These are phyloP conservation scores for Fusarium redolens DNA, from an alignment of 2,329 filamentous ascomycete species.

Conservation along the genomic window DNA sequence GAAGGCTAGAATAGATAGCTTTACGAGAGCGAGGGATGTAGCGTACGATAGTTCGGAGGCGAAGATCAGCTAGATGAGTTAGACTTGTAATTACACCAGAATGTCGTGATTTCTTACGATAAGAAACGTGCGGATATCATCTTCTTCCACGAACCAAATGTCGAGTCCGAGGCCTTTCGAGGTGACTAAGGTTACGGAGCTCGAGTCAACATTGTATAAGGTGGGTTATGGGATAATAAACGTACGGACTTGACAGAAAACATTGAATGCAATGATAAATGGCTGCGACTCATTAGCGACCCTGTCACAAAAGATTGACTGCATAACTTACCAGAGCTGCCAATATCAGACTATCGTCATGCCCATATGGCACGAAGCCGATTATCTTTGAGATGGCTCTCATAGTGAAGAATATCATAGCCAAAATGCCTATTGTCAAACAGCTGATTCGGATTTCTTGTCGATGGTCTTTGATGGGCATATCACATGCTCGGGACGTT, in stretches of 20 bases:
- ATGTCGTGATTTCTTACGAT: not conserved
- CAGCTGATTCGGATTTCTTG: not conserved
- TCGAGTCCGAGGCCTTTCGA: not conserved
- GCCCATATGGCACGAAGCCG: not conserved
- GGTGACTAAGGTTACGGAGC: fast-evolving
- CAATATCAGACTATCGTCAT: not conserved
- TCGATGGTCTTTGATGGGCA: not conserved
- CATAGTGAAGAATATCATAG: not conserved
- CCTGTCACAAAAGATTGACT: fast-evolving
- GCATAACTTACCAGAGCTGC: not conserved
- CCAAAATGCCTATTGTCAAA: not conserved
- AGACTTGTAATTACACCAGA: fast-evolving
- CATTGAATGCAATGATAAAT: not conserved
- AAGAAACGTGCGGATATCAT: not conserved
- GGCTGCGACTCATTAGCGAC: not conserved
- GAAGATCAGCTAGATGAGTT: not conserved
- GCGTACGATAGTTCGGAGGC: not conserved
- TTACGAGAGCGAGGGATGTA: not conserved
- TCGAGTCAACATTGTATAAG: not conserved
- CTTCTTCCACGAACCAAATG: not conserved
- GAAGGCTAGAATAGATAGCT: not conserved
- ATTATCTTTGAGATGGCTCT: not conserved
- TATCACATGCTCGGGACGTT: not conserved
- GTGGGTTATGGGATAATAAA: not conserved
- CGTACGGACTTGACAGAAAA: not conserved